A percentile compares a stretch with the other conserved stretches of the same genome.
These are phyloP conservation scores for Mucor mucedo DNA, from an alignment of 371 early-diverging fungal genomes.

Conservation along the genomic window DNA sequence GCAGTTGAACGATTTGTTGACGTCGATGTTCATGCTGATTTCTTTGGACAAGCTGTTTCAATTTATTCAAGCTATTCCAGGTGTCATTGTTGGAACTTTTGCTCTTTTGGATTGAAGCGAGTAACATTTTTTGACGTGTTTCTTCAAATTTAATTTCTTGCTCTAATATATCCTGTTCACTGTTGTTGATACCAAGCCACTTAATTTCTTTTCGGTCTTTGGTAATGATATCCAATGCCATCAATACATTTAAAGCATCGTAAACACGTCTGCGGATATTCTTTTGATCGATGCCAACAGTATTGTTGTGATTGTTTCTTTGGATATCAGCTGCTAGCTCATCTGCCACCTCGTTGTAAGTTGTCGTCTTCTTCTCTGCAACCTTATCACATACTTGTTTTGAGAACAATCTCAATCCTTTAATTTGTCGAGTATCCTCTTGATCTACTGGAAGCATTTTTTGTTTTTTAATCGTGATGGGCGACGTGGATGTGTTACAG, in stretches of 20 bases:
- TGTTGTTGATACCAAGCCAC: slow-evolving; percentile 55
- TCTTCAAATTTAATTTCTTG: slow-evolving; percentile 24
- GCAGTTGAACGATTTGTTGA: slow-evolving; percentile 11
- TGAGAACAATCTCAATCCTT: slow-evolving; percentile 61
- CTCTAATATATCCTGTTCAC: slow-evolving; percentile 8
- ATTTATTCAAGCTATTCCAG: slow-evolving; percentile 5
- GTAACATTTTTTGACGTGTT: slow-evolving; percentile 13
- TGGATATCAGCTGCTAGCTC: slow-evolving; percentile 36
- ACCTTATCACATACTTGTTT: slow-evolving; percentile 66
- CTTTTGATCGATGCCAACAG: slow-evolving; percentile 59
- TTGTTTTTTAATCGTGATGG: slow-evolving; percentile 17
- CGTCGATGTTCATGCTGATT: slow-evolving; percentile 9
- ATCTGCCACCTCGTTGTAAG: slow-evolving; percentile 64
- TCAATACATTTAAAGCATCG: slow-evolving; percentile 78
- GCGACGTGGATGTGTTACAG: neutral
- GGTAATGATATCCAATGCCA: slow-evolving; percentile 70
- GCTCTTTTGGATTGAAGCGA: slow-evolving; percentile 9
- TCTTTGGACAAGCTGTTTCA: slow-evolving; percentile 16
- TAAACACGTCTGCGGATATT: slow-evolving; percentile 80
- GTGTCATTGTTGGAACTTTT: slow-evolving; percentile 8
- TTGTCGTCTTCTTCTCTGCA: slow-evolving; percentile 58
- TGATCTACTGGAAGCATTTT: slow-evolving; percentile 3
- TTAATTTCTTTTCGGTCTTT: slow-evolving; percentile 71
- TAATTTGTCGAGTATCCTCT: slow-evolving; percentile 18
- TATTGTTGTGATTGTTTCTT: neutral